Base-by-base conservation (phyloP, 768 basidiomycete species). In the Leucosporidium scottii region DNA sequence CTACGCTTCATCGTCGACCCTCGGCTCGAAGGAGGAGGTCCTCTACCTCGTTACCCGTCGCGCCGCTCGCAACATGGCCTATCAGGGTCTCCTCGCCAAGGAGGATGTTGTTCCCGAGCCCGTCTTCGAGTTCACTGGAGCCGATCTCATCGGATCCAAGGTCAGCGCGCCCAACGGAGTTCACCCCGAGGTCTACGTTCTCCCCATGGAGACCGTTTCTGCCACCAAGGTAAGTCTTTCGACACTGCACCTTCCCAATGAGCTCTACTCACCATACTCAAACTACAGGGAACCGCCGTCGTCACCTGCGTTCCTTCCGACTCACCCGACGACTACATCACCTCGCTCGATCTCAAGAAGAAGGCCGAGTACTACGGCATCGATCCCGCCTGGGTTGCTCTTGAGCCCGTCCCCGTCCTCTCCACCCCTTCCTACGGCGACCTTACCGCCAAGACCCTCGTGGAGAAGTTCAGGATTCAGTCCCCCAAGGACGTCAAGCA, bases 261-360 rank as follows among this genome's bases (percentile, higher is more conserved):
- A 21, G 21, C 39, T 21, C 15, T 23, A 23, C 36, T 21, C 55
- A 62, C 10, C 4, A n/a, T 30, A 27, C 44, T 5, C 25, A 4
- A 49, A 49, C 17, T 56, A 4, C 69, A 88, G 87, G 96, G 96
- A 75, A 98, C 94, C 18, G 96, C 94, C 69, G 92, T 99, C 36
- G 96, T 99, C 74, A 96, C 93, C 7, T 98, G 91, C 50, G 93
- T 96, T 9, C 93, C 96, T 0, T 96, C 96, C 12, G 96, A 99
- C 77, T 98, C 96, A 7, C 96, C 96, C 5, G 96, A 98, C 77
- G 96, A 99, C 77, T 98, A 85, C 79, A 85, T 86, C 72, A 94
- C 91, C 6, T 82, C 92, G 61, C 85, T 85, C 74, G 94, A 98
- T 76, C 83, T 99, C 36, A 88, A 89, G 75, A 98, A 97, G 80